Evolutionary conservation across 2,329 filamentous ascomycete genomes (phyloP), one percentile per base, ranked within the genome.

Genomic region (Colletotrichum liaoningense): DNA sequence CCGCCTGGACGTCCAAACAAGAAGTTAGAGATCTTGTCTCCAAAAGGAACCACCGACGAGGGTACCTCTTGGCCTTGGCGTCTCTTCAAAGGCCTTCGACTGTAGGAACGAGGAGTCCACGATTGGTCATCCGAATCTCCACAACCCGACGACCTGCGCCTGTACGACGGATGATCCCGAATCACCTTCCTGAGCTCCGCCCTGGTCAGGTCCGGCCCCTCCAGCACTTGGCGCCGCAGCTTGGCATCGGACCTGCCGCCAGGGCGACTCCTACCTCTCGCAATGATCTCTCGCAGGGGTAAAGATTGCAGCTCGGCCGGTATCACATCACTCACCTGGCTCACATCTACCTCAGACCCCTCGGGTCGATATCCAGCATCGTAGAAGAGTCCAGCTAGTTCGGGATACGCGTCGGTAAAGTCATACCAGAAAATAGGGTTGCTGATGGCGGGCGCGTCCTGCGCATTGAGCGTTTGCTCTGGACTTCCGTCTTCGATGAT

Each of bases 401-500:
- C 59, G 0, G 74, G 73, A 33, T 77, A 60, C 7, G 55, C 62
- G 2, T n/a, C 26, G 0, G 68, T 68, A 56, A 80, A 80, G 0
- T 70, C 60, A n/a, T 55, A 24, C 77, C 77, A 79, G 55, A 80
- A 81, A 4, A 42, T 22, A 1, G 59, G 55, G 6, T 76, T 56
- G 22, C 74, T 28, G 1, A 79, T 60, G 5, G 69, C 59, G 14
- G 77, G 73, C 1, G 75, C 72, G 1, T 55, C 69, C n/a, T 62
- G 54, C 4, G 30, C n/a, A 3, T 62, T 68, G 42, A 79, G 67
- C 16, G 54, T 52, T 42, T 80, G 76, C 26, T 79, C 78, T 1
- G 64, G 28, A 1, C 67, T 65, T 4, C 67, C 62, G 5, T 77
- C 63, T 16, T 75, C 64, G 4, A 75, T 76, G 55, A 85, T 81